Conservation (phyloP, 768 basidiomycete genomes). For the Mycena capillaripes region DNA sequence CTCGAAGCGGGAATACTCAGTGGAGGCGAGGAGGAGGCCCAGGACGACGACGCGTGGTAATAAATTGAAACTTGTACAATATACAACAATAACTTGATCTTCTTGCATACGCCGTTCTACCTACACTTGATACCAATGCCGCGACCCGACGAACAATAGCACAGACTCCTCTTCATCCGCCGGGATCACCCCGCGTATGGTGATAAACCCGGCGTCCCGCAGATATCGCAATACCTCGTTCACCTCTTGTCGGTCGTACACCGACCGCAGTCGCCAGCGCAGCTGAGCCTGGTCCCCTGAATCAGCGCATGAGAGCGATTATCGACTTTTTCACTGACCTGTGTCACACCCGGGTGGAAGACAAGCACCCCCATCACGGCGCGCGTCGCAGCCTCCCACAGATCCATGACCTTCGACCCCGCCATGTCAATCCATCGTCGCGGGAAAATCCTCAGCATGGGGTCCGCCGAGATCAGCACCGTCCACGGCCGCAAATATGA, state of each 20-base stretch:
- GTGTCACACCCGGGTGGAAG: slow-evolving; percentile 80
- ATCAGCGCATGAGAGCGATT: slow-evolving; percentile 1
- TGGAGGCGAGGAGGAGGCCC: too few species aligned
- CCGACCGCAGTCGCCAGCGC: slow-evolving; percentile 76
- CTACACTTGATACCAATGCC: slow-evolving; percentile 78
- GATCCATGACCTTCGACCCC: slow-evolving; percentile 70
- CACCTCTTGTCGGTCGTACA: slow-evolving; percentile 84
- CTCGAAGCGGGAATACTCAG: too few species aligned
- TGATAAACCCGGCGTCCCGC: slow-evolving; percentile 65
- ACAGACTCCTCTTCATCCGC: slow-evolving; percentile 70
- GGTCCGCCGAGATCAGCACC: slow-evolving; percentile 63
- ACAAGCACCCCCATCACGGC: slow-evolving; percentile 77
- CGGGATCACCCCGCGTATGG: slow-evolving; percentile 47
- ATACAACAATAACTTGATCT: too few species aligned
- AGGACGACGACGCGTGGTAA: too few species aligned
- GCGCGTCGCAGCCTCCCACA: slow-evolving; percentile 80
- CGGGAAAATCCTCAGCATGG: slow-evolving; percentile 66
- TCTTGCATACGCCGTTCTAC: too few species aligned
- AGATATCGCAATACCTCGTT: slow-evolving; percentile 72
- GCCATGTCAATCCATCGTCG: slow-evolving; percentile 84
- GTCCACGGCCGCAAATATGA: slow-evolving; percentile 68
- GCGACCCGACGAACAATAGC: slow-evolving; percentile 69
- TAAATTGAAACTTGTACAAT: too few species aligned
- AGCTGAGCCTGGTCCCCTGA: slow-evolving; percentile 68
- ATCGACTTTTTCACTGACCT: slow-evolving; percentile 60